Conservation (phyloP, 2,329 filamentous ascomycete species). For the Epichloe hybrida region DNA sequence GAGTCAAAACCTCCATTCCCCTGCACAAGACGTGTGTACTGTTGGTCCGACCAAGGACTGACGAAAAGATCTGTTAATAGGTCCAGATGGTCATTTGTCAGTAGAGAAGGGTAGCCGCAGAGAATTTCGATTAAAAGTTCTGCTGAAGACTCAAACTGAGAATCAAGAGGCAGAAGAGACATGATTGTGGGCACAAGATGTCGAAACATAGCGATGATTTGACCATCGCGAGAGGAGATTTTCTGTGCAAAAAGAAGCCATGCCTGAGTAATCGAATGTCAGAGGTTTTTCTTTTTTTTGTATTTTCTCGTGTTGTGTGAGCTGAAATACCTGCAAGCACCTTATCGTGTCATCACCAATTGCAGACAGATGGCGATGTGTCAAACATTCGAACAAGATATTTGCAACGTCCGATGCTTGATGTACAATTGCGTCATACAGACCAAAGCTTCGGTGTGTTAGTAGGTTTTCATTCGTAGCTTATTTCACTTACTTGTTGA, state of each 20-base stretch:
- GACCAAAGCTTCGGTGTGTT: constrained; percentile 18
- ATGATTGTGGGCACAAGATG: constrained; percentile 47
- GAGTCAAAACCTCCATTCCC: constrained; percentile 54
- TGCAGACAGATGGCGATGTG: constrained; percentile 14
- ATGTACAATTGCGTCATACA: constrained; percentile 26
- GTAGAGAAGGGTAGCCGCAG: constrained; percentile 49
- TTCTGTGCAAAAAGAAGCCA: constrained; percentile 65
- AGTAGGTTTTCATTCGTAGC: neutral
- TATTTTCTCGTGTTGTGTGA: neutral
- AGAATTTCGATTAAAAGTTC: constrained; percentile 54
- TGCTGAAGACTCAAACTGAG: constrained; percentile 44
- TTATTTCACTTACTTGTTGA: constrained; percentile 34
- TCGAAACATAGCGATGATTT: constrained; percentile 45
- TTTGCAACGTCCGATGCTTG: constrained; percentile 27
- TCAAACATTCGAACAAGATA: constrained; percentile 24
- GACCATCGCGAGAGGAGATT: constrained; percentile 41
- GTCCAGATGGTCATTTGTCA: constrained; percentile 43
- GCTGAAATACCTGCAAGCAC: constrained; percentile 41
- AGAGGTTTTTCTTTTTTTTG: neutral
- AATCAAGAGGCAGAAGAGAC: constrained; percentile 42
- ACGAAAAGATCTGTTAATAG: constrained; percentile 46
- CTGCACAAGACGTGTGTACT: constrained; percentile 39
- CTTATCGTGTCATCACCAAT: constrained; percentile 42
- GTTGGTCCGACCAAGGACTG: constrained; percentile 42
- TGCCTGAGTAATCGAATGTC: constrained; percentile 30